Evolutionary conservation across 495 filamentous ascomycete species (phyloP).

Genomic region (Lasiosphaeria hispida): DNA sequence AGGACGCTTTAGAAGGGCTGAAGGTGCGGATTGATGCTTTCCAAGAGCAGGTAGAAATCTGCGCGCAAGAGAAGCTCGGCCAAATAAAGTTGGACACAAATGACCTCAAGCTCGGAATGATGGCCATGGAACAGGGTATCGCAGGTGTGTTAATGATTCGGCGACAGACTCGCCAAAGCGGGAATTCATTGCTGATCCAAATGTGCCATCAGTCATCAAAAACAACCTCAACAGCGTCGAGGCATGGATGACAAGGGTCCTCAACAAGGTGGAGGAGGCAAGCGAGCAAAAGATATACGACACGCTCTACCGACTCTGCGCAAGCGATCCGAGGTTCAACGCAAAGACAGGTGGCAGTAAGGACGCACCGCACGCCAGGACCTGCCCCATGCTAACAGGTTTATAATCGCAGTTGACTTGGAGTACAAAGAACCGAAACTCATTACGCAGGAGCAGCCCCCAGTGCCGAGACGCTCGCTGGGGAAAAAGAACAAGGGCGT

Average conservation of each 20-base stretch:
- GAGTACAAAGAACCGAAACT: background rate
- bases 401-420: constrained; percentile 1
- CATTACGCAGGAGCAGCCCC: background rate
- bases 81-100: background rate
- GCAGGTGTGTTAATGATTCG: background rate
- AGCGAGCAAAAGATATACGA: background rate
- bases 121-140: background rate
- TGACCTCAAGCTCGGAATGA: background rate
- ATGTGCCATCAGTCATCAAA: background rate
- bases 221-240: background rate
- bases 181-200: background rate
- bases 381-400: background rate
- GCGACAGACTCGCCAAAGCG: background rate
- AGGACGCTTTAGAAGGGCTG: constrained; percentile 7
- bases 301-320: constrained; percentile 7
- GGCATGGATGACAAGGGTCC: background rate
- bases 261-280: background rate
- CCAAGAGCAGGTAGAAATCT: constrained; percentile 11
- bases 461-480: background rate
- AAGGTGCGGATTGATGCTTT: constrained; percentile 10
- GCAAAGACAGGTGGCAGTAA: constrained; percentile 5
- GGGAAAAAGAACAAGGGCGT: background rate
- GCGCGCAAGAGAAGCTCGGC: constrained; percentile 7
- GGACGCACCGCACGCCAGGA: background rate
- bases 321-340: constrained; percentile 14